phyloP scores from a whole-genome alignment of 116 monocot species.

The Papilionanthe hybrid region DNA sequence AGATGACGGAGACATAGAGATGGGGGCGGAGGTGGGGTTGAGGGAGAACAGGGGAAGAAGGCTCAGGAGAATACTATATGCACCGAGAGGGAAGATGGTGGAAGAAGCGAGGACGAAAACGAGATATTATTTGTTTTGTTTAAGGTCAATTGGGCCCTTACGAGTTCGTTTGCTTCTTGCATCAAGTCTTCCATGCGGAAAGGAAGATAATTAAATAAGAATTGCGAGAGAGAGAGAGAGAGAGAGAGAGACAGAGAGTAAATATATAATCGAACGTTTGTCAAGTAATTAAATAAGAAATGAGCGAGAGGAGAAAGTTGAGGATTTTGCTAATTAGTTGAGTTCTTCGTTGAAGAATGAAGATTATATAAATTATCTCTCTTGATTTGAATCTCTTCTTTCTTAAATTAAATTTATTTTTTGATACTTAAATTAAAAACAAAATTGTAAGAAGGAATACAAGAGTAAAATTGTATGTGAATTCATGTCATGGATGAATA shows the following conservation, averaged over 20 bases:
- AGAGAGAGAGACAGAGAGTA: background rate
- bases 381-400: no score
- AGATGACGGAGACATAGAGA: background rate
- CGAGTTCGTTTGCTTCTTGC: slow-evolving; percentile 1
- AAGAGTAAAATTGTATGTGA: no score
- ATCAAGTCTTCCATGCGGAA: background rate
- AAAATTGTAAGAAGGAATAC: no score
- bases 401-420: no score
- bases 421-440: no score
- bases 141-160: background rate
- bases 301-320: no score
- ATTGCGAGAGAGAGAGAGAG: background rate
- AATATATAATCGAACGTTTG: background rate
- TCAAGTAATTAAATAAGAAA: background rate
- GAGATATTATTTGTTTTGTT: background rate
- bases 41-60: background rate
- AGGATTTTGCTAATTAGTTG: no score
- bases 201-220: background rate
- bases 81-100: background rate
- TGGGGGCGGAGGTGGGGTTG: no score
- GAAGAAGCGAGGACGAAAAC: slow-evolving; percentile 2
- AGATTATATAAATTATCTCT: no score
- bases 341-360: no score
- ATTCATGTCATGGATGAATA: no score
- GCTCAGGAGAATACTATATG: slow-evolving; percentile 1